These are phyloP conservation scores for Neurospora sp. DNA, from an alignment of 495 filamentous ascomycete genomes.

Conservation along the genomic window DNA sequence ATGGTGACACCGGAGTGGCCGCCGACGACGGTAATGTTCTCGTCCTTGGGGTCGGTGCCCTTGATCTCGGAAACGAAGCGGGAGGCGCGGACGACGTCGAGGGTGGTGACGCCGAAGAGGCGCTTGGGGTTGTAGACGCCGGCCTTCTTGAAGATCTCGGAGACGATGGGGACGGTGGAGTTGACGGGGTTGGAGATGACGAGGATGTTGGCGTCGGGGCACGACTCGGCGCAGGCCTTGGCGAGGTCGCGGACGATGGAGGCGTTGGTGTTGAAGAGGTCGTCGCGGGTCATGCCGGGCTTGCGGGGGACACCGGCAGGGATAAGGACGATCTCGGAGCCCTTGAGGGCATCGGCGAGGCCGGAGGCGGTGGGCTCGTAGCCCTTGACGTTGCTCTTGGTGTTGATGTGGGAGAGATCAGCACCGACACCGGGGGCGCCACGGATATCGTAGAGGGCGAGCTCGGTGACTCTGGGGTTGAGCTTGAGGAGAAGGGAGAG, in stretches of 20 bases:
- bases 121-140: constrained; percentile 98
- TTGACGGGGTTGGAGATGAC: constrained; percentile 99
- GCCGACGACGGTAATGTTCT: constrained; percentile 92
- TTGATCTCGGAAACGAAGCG: constrained; percentile 95
- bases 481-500: constrained; percentile 95
- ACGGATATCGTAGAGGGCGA: constrained; percentile 95
- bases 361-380: constrained; percentile 70
- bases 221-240: constrained; percentile 82
- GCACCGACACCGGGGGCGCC: constrained; percentile 94
- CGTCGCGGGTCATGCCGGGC: constrained; percentile 98
- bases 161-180: constrained; percentile 94
- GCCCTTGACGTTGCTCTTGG: constrained; percentile 87
- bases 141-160: constrained; percentile 89
- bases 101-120: constrained; percentile 98
- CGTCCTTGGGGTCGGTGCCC: constrained; percentile 75
- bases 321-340: constrained; percentile 88
- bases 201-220: constrained; percentile 89
- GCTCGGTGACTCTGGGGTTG: constrained; percentile 83
- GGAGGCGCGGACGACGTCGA: constrained; percentile 94
- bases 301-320: constrained; percentile 98
- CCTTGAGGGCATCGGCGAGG: constrained; percentile 68
- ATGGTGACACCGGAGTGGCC: constrained; percentile 98
- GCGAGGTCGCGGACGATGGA: constrained; percentile 98
- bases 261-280: constrained; percentile 99
- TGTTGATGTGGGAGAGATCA: constrained; percentile 97